Conservation (phyloP, 2,329 filamentous ascomycete species). For the Tolypocladium endophyticum region DNA sequence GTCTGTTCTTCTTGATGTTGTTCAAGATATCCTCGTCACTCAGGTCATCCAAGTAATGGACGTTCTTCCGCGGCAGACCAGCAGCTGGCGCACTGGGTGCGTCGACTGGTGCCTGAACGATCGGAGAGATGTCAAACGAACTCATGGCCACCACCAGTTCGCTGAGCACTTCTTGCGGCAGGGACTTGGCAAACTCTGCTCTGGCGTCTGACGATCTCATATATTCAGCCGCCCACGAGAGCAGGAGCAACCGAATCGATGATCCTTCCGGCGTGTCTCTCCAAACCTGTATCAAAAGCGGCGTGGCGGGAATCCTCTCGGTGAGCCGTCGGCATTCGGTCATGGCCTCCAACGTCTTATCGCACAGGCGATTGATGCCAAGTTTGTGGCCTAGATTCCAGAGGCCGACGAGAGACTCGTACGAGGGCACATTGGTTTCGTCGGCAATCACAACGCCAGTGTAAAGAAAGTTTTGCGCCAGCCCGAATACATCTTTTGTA, state of each 20-base stretch:
- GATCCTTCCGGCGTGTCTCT: slow-evolving; percentile 51
- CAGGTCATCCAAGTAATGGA: slow-evolving; percentile 36
- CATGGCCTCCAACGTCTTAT: slow-evolving; percentile 47
- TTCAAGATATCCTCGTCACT: slow-evolving; percentile 26
- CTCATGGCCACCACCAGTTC: slow-evolving; percentile 55
- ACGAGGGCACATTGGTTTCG: slow-evolving; percentile 32
- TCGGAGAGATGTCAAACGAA: slow-evolving; percentile 32
- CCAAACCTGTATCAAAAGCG: slow-evolving; percentile 51
- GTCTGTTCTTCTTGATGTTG: slow-evolving; percentile 29
- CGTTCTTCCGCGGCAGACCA: slow-evolving; percentile 29
- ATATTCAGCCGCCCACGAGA: slow-evolving; percentile 54
- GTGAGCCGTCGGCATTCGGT: slow-evolving; percentile 41
- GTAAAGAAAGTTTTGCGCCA: slow-evolving; percentile 44
- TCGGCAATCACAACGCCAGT: slow-evolving; percentile 36
- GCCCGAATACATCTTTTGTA: slow-evolving; percentile 40
- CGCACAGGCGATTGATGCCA: slow-evolving; percentile 43
- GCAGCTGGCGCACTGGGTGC: slow-evolving; percentile 9
- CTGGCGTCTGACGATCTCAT: slow-evolving; percentile 46
- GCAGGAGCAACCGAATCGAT: slow-evolving; percentile 44
- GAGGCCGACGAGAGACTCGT: slow-evolving; percentile 42
- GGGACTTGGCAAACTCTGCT: slow-evolving; percentile 47
- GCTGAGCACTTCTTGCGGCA: slow-evolving; percentile 52
- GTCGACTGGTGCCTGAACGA: slow-evolving; percentile 15
- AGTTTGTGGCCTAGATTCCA: slow-evolving; percentile 47
- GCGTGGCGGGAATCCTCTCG: slow-evolving; percentile 44